phyloP scores from a whole-genome alignment of 257 asterid genomes.

The Nicotiana otophora region DNA sequence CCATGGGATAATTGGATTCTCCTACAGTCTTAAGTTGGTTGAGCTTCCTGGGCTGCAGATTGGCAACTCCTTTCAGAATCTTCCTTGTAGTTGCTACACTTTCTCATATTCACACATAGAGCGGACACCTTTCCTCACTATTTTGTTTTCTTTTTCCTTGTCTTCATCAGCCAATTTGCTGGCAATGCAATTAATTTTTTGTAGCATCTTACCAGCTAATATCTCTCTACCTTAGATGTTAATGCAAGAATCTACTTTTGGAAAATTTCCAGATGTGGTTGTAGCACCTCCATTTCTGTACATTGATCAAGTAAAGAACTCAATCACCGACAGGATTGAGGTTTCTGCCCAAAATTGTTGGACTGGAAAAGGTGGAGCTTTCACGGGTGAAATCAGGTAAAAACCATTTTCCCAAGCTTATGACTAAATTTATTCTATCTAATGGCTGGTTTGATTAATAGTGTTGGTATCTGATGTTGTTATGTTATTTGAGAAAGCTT shows the following conservation, averaged over 20 bases:
- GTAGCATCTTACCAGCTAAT: not conserved
- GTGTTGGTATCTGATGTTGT: not conserved
- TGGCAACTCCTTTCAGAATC: too few relatives aligned
- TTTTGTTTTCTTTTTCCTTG: too few relatives aligned
- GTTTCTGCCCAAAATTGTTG: slow-evolving; percentile 94
- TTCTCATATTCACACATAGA: too few relatives aligned
- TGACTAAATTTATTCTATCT: not conserved
- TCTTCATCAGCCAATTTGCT: too few relatives aligned
- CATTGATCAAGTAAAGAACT: slow-evolving; percentile 86
- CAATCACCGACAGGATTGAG: slow-evolving; percentile 63
- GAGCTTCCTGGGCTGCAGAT: too few relatives aligned
- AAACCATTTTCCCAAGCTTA: not conserved
- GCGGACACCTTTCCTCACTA: too few relatives aligned
- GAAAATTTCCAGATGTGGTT: slow-evolving; percentile 68
- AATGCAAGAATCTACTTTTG: slow-evolving; percentile 6
- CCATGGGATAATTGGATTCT: too few relatives aligned
- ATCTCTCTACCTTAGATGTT: not conserved
- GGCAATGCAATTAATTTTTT: too few relatives aligned
- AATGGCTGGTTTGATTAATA: not conserved
- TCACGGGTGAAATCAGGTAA: slow-evolving; percentile 98
- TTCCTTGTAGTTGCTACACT: too few relatives aligned
- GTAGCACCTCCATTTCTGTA: slow-evolving; percentile 96
- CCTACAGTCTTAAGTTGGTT: too few relatives aligned
- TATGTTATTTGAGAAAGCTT: not conserved
- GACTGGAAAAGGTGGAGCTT: slow-evolving; percentile 99